phyloP scores from a whole-genome alignment of 805 yeast species.

The Cyberlindnera lachancei region DNA sequence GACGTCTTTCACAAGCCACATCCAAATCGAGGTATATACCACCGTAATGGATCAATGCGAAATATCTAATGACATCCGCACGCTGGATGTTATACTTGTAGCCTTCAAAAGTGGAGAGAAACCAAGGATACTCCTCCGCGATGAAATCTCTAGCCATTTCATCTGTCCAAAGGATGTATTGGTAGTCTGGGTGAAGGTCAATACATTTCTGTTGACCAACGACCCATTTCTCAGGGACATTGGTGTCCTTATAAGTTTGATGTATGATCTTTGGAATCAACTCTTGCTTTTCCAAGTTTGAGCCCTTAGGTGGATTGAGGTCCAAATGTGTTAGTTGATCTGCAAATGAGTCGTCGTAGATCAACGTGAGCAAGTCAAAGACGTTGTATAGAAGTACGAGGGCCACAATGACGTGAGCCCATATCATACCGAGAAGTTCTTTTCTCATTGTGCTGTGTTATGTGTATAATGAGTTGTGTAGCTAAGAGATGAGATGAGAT shows the following conservation, averaged over 20 bases:
- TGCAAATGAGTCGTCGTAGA: slow-evolving; percentile 62
- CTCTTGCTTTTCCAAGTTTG: slow-evolving; percentile 37
- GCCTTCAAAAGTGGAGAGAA: slow-evolving; percentile 65
- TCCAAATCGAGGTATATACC: slow-evolving; percentile 89
- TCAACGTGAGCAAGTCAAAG: slow-evolving; percentile 63
- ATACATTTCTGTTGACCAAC: slow-evolving; percentile 70
- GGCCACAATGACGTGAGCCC: slow-evolving; percentile 44
- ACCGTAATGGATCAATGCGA: slow-evolving; percentile 75
- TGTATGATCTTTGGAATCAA: slow-evolving; percentile 86
- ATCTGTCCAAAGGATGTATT: slow-evolving; percentile 89
- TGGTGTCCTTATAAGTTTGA: slow-evolving; percentile 78
- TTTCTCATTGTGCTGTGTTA: slow-evolving; percentile 58
- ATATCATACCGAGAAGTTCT: slow-evolving; percentile 54
- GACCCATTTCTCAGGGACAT: slow-evolving; percentile 77
- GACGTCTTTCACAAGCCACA: slow-evolving; percentile 72
- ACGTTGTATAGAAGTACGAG: slow-evolving; percentile 46
- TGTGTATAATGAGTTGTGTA: too few species aligned
- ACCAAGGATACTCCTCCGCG: slow-evolving; percentile 79
- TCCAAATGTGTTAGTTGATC: slow-evolving; percentile 61
- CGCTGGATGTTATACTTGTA: slow-evolving; percentile 80
- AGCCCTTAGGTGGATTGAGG: slow-evolving; percentile 43
- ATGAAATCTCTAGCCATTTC: slow-evolving; percentile 74
- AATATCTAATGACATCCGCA: slow-evolving; percentile 88
- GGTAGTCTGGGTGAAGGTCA: slow-evolving; percentile 79
- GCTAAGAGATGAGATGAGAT: too few species aligned